phyloP scores from a whole-genome alignment of 495 filamentous ascomycete genomes.

The Melanomma pulvis-pyrius region DNA sequence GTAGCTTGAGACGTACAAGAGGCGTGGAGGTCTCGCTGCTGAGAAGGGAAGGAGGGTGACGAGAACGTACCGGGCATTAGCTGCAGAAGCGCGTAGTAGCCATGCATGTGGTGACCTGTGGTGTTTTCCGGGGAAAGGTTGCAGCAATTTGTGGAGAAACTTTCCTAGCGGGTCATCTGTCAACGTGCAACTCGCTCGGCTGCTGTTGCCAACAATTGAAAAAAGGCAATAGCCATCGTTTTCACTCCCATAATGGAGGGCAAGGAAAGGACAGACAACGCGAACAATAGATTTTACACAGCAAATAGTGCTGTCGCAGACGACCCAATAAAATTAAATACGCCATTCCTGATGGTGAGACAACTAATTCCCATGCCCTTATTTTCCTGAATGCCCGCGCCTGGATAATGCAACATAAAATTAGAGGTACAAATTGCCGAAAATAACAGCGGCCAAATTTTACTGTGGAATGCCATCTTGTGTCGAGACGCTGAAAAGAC shows the following conservation, averaged over 20 bases:
- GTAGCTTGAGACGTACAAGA: not conserved
- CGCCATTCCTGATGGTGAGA: not conserved
- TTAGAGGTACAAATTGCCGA: not conserved
- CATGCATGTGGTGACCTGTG: not conserved
- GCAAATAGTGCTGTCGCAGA: not conserved
- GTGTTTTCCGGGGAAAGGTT: not conserved
- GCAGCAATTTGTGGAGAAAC: constrained; percentile 1
- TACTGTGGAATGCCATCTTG: not conserved
- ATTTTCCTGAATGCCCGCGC: not conserved
- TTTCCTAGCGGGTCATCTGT: not conserved
- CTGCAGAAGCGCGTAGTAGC: not conserved
- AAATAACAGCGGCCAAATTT: not conserved
- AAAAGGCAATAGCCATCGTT: not conserved
- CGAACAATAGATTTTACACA: not conserved
- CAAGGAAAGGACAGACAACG: too few species aligned
- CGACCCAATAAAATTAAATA: not conserved
- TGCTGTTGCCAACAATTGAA: not conserved
- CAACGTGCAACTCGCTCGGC: not conserved
- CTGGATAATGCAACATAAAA: not conserved
- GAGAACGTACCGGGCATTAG: not conserved
- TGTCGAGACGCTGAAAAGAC: not conserved
- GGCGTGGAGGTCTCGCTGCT: not conserved
- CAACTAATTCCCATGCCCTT: not conserved
- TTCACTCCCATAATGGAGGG: too few species aligned
- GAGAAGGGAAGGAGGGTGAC: not conserved